Evolutionary conservation across 768 basidiomycete genomes (phyloP).

Genomic region (Mycena leptocephala): DNA sequence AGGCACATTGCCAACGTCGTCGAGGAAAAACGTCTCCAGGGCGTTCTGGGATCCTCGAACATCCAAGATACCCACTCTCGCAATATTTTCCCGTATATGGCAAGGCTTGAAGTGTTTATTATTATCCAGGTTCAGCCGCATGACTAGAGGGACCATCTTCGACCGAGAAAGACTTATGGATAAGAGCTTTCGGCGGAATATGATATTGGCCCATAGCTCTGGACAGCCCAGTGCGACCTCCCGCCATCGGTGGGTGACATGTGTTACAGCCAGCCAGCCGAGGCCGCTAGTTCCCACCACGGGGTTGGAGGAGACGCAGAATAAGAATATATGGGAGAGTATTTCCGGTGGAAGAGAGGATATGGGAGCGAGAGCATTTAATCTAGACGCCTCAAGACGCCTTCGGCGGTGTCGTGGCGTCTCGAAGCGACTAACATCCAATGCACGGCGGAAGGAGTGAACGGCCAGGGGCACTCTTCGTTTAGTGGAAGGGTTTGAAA

Average conservation of each 20-base stretch:
- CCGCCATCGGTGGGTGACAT: conserved; percentile 28
- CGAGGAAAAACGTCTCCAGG: neutral
- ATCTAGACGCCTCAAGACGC: neutral
- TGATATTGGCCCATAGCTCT: conserved; percentile 29
- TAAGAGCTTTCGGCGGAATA: conserved; percentile 19
- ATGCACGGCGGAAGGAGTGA: neutral
- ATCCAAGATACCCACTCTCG: neutral
- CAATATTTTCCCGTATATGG: neutral
- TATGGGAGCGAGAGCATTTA: neutral
- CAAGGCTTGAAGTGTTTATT: neutral
- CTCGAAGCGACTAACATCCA: neutral
- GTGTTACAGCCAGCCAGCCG: conserved; percentile 26
- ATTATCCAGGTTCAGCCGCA: conserved; percentile 6
- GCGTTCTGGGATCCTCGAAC: neutral
- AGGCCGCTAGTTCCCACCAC: neutral
- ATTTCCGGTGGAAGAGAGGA: neutral
- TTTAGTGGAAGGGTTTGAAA: neutral
- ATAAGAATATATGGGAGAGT: neutral
- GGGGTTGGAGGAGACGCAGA: neutral
- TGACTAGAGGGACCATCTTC: conserved; percentile 18
- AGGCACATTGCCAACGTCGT: neutral
- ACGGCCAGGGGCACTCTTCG: neutral
- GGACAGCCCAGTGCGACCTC: conserved; percentile 25
- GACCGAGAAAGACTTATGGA: conserved; percentile 26
- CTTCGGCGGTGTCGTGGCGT: neutral